Percentiles rank a stretch among this genome's conserved stretches.
Conservation (phyloP, 208 protist species). For the Crithidia thermophila region DNA sequence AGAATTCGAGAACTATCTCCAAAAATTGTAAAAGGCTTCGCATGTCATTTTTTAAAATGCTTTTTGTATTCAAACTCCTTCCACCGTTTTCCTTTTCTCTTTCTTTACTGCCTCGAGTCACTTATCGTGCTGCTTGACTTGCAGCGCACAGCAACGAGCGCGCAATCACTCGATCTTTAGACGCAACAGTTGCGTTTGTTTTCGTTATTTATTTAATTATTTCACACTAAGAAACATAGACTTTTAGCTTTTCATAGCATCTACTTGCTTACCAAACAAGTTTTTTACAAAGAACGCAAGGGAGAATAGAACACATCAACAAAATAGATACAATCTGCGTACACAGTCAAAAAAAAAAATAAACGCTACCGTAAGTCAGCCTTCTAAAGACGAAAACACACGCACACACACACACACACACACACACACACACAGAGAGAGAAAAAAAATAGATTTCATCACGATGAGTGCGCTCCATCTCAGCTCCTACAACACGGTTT, state of each 20-base stretch:
- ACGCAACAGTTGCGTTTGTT: background rate
- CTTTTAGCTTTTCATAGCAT: too few species aligned
- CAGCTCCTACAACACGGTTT: constrained; percentile 23
- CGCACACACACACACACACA: constrained; percentile 5
- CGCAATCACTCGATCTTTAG: too few species aligned
- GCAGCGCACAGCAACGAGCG: too few species aligned
- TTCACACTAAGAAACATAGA: background rate
- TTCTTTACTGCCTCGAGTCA: background rate
- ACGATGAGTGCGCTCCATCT: constrained; percentile 18
- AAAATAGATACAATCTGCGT: too few species aligned
- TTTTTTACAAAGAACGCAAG: too few species aligned
- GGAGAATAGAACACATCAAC: too few species aligned
- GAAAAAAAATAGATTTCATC: background rate
- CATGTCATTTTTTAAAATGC: background rate
- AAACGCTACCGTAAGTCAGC: too few species aligned
- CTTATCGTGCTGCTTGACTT: too few species aligned
- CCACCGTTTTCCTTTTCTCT: background rate
- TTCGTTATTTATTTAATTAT: constrained; percentile 1
- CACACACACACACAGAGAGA: background rate
- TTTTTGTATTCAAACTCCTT: background rate
- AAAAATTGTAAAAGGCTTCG: too few species aligned
- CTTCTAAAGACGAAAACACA: background rate
- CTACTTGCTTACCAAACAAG: too few species aligned
- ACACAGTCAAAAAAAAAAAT: too few species aligned
- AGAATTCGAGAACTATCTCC: too few species aligned